Evolutionary conservation across 2,329 filamentous ascomycete species (phyloP).

Genomic region (Iodosphaeria phyllophila): DNA sequence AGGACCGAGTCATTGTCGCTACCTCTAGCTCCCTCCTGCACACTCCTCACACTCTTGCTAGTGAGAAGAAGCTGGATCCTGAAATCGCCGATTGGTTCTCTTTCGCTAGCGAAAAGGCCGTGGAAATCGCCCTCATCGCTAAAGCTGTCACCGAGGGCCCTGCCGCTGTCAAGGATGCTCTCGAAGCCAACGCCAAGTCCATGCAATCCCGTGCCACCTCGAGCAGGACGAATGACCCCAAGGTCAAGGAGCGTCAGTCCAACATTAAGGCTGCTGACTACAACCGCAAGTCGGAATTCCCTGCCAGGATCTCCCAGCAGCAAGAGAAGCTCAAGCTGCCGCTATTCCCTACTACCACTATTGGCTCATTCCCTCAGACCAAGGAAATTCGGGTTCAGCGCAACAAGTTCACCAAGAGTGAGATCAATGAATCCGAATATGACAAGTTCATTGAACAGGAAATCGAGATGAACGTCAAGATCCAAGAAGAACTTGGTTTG

Average conservation of each 20-base stretch:
- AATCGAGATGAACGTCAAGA: conserved; percentile 85
- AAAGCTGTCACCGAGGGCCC: conserved; percentile 93
- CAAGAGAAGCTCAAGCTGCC: conserved; percentile 85
- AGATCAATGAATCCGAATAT: conserved; percentile 83
- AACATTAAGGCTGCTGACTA: conserved; percentile 72
- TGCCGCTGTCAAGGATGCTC: conserved; percentile 66
- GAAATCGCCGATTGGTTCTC: conserved; percentile 98
- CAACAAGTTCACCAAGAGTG: conserved; percentile 97
- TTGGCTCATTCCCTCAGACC: conserved; percentile 98
- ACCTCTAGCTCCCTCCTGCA: conserved; percentile 96
- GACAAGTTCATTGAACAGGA: conserved; percentile 99
- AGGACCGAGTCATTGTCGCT: conserved; percentile 91
- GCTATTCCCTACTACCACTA: conserved; percentile 96
- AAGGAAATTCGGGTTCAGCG: conserved; percentile 94
- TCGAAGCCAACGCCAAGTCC: conserved; percentile 94
- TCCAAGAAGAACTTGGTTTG: conserved; percentile 94
- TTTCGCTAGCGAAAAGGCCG: conserved; percentile 87
- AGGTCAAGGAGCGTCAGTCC: conserved; percentile 91
- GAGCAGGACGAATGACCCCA: conserved; percentile 87
- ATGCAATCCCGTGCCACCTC: conserved; percentile 81
- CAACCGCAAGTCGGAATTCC: conserved; percentile 84
- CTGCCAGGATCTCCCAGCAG: conserved; percentile 69
- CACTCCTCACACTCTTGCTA: conserved; percentile 92
- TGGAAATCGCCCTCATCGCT: conserved; percentile 80
- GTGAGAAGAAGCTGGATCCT: conserved; percentile 92